A percentile compares a stretch with the other conserved stretches of the same genome.
Conservation (phyloP, 345 rosid genomes). For the Dipteronia dyeriana region DNA sequence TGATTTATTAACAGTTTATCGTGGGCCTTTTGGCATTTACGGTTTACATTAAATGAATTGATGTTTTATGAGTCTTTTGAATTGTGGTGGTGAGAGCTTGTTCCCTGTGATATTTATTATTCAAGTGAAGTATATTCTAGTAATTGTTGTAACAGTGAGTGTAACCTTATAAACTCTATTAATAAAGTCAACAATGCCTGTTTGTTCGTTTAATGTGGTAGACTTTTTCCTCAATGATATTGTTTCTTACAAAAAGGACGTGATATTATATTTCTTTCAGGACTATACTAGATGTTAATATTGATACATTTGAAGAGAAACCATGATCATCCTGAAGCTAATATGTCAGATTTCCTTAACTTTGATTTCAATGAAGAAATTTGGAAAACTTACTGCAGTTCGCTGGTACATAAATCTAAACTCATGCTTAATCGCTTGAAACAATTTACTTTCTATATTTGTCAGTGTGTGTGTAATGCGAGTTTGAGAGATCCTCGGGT, state of each 20-base stretch:
- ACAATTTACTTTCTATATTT: neutral
- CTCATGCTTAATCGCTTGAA: neutral
- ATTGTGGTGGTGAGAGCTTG: neutral
- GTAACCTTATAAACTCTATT: neutral
- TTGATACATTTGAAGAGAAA: constrained; percentile 52
- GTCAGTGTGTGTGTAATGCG: neutral
- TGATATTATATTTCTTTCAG: constrained; percentile 35
- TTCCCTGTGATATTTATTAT: neutral
- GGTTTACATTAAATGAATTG: neutral
- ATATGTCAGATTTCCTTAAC: constrained; percentile 62
- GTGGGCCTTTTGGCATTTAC: neutral
- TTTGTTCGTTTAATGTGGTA: neutral
- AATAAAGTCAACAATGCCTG: neutral
- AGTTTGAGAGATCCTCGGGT: neutral
- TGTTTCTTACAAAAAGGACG: neutral
- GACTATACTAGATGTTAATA: constrained; percentile 52
- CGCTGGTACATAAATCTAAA: constrained; percentile 42
- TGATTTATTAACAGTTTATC: neutral
- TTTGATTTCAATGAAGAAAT: constrained; percentile 66
- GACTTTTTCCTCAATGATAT: constrained; percentile 17
- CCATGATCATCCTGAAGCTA: constrained; percentile 55
- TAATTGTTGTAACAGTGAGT: neutral
- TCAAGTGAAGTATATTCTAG: neutral
- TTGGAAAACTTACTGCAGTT: constrained; percentile 66
- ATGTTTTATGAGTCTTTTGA: neutral